A percentile compares a stretch with the other conserved stretches of the same genome.
Conservation (phyloP, 257 asterid genomes). For the Rubia yunnanensis region DNA sequence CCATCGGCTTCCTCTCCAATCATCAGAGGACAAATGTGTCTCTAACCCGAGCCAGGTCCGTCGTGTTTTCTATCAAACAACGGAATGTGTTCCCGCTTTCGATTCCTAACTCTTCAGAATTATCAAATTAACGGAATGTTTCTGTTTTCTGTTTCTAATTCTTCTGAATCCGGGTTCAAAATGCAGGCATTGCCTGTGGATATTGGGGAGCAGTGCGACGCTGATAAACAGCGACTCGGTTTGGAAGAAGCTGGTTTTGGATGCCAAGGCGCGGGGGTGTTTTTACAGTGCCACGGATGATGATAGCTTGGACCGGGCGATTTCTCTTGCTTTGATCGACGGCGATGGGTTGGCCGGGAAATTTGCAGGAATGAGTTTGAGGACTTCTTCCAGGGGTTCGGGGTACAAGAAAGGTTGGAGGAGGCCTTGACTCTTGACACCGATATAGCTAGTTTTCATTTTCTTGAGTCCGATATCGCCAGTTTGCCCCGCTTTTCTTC, state of each 20-base stretch:
- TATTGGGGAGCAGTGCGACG: constrained; percentile 56
- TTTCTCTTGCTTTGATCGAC: constrained; percentile 23
- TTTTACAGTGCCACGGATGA: constrained; percentile 42
- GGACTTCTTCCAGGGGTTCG: neutral
- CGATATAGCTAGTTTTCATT: too few species aligned
- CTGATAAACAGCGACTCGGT: constrained; percentile 46
- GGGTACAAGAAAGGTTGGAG: neutral
- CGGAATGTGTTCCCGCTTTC: neutral
- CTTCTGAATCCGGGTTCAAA: too few species aligned
- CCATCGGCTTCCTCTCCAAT: constrained; percentile 61
- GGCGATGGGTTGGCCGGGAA: neutral
- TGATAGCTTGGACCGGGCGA: constrained; percentile 30
- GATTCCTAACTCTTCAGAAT: neutral
- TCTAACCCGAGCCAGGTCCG: constrained; percentile 65
- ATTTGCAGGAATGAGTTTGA: neutral
- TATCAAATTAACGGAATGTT: neutral
- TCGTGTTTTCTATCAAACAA: neutral
- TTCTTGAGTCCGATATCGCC: too few species aligned
- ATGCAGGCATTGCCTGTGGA: constrained; percentile 51
- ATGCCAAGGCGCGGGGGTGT: constrained; percentile 54
- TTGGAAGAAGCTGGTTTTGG: constrained; percentile 48
- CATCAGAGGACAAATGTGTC: constrained; percentile 58
- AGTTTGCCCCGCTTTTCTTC: too few species aligned
- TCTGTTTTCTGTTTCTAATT: too few species aligned
- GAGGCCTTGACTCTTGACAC: neutral